Evolutionary conservation across 2,329 filamentous ascomycete species (phyloP).

Genomic region (Nothophaeocryptopus gaeumannii): DNA sequence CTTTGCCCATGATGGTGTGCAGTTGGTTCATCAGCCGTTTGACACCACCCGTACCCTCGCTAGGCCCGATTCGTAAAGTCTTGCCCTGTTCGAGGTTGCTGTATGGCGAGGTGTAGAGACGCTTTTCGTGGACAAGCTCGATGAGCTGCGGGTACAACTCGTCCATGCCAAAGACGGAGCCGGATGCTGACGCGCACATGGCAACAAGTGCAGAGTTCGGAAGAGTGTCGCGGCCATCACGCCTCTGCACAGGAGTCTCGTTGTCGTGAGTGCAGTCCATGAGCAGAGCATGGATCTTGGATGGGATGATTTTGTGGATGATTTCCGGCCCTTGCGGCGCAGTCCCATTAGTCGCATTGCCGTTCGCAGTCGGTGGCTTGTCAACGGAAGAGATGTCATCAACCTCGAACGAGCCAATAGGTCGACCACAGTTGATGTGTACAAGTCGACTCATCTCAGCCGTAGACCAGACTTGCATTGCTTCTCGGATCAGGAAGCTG

Average conservation of each 20-base stretch:
- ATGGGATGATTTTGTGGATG: conserved; percentile 78
- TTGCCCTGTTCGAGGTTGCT: conserved; percentile 52
- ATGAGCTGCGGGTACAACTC: conserved; percentile 91
- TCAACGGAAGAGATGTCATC: conserved; percentile 73
- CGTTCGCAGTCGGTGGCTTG: conserved; percentile 34
- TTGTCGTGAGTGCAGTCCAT: conserved; percentile 99
- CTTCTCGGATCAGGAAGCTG: conserved; percentile 88
- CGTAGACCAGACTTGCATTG: conserved; percentile 98
- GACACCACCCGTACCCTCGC: conserved; percentile 82
- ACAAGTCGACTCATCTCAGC: conserved; percentile 88
- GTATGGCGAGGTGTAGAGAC: conserved; percentile 75
- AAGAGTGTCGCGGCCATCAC: conserved; percentile 88
- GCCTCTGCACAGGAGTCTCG: conserved; percentile 90
- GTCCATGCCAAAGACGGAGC: conserved; percentile 97
- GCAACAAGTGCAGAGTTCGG: conserved; percentile 90
- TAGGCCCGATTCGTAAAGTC: conserved; percentile 61
- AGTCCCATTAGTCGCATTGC: conserved; percentile 31
- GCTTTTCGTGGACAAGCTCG: conserved; percentile 87
- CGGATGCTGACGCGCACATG: conserved; percentile 92
- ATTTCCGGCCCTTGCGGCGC: conserved; percentile 55
- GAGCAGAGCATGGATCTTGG: conserved; percentile 86
- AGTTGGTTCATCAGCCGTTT: conserved; percentile 94
- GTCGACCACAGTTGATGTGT: conserved; percentile 86
- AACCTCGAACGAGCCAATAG: conserved; percentile 96
- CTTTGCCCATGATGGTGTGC: conserved; percentile 91